Evolutionary conservation across 2,329 filamentous ascomycete genomes (phyloP), one percentile per base, ranked within the genome.

Genomic region (Raffaelea deltoideospora): DNA sequence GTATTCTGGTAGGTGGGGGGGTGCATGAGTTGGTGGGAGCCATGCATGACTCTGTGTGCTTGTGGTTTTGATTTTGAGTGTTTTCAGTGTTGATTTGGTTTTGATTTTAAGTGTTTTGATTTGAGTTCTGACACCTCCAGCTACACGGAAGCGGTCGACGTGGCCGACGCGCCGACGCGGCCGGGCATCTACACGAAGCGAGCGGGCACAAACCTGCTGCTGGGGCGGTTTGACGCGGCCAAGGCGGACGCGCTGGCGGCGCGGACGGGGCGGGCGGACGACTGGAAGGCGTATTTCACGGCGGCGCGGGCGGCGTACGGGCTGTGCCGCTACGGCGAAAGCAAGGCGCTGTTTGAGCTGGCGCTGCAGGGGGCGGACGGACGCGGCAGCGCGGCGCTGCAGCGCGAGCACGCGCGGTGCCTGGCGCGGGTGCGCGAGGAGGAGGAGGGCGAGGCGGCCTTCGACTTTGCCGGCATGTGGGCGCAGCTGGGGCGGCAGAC

Each of bases 291-390:
- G 9, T 33, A 55, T 41, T 50, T 50, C 35, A 51, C 50, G 8
- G 57, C 55, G 1, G 54, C 52, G 2, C 49, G 48, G 9, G 55
- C 55, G 2, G 46, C 53, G 4, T 59, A 58, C 39, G 53, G 49
- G 4, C 49, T 59, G 0, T 48, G 53, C 29, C 42, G 53, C 18
- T 58, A 55, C 42, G 9, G 11, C 14, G 22, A 31, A 11, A 38
- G 37, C 24, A 34, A 36, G 14, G 23, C 13, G 3, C 21, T 27
- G 18, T 40, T 36, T 27, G 27, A 34, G 10, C 13, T 35, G 33
- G 41, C 35, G 3, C n/a, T 34, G 10, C 10, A 40, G 6, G 7
- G 17, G 2, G 7, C 33, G 18, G 14, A 27, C 46, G 1, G 40
- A 36, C 6, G 27, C 10, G 27, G 27, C 10, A 8, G n/a, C n/a